Base-by-base conservation (phyloP, 1,139 yeast species). In the Pichia sp. region DNA sequence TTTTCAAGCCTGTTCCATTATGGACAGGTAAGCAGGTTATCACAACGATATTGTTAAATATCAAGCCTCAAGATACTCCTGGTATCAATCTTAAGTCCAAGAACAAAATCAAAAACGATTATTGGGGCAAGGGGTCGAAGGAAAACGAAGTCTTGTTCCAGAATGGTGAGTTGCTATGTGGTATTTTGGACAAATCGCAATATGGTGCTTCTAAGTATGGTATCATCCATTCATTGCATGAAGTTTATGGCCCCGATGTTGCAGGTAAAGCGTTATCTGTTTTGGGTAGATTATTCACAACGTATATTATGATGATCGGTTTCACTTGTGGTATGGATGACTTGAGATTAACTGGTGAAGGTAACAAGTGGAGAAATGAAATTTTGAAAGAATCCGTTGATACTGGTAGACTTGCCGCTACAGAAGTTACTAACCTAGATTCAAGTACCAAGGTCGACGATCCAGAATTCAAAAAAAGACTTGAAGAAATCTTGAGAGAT, bases 241-340 rank as follows among this genome's bases (percentile, higher is more conserved):
- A 95, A 74, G 87, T 93, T 27, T 95, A 93, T 70, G 99, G 99
- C 14, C 85, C 97, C 33, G 82, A 80, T 51, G 82, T 86, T 65
- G 97, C 99, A 31, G 97, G 98, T 58, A 85, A 88, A 67, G 81
- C 95, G 9, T 77, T 95, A 55, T 87, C 96, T 56, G 95, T 93
- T 36, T 78, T 95, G 59, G 99, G 99, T 61, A 82, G 99, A 68
- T 77, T 95, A 56, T 93, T 95, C 74, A 95, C 99, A 46, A 90
- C 90, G 70, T 95, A 91, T 71, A 91, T 87, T 65, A 93, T 87
- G 81, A 80, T 84, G 76, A 87, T 90, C 55, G 99, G 97, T 2
- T 88, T 95, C 68, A 93, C 99, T 9, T 95, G 99, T 84, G 99
- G 99, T 80, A 95, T 95, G 99, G 99, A 95, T 70, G 99, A 95